Conservation (phyloP, 2,329 filamentous ascomycete genomes). For the Massarina eburnea region DNA sequence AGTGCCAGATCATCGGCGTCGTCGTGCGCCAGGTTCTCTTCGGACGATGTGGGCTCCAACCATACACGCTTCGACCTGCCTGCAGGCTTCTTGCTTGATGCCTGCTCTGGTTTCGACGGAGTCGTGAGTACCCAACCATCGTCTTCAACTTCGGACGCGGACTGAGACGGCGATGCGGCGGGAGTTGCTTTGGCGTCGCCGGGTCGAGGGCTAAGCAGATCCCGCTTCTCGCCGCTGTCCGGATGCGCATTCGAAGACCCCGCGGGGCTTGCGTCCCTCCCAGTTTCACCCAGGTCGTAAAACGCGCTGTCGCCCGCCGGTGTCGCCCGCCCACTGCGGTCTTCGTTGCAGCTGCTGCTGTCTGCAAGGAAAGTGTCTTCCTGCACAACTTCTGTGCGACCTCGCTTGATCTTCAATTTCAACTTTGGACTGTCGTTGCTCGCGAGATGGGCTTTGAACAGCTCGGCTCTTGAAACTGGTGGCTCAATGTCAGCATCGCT, state of each 20-base stretch:
- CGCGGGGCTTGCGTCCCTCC: constrained; percentile 33
- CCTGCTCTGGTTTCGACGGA: constrained; percentile 27
- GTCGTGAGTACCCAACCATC: constrained; percentile 42
- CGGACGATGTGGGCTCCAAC: constrained; percentile 43
- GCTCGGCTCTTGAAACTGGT: constrained; percentile 28
- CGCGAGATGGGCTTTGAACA: constrained; percentile 24
- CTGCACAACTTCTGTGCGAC: constrained; percentile 24
- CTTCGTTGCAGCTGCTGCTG: constrained; percentile 55
- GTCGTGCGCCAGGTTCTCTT: constrained; percentile 32
- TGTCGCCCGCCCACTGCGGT: constrained; percentile 41
- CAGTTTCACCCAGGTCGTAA: constrained; percentile 29
- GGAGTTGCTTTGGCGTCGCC: constrained; percentile 10
- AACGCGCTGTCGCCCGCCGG: constrained; percentile 23
- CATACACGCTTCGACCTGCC: constrained; percentile 38
- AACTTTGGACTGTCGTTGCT: constrained; percentile 37
- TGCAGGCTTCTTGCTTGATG: constrained; percentile 1
- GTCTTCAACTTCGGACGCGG: constrained; percentile 40
- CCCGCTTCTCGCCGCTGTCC: constrained; percentile 23
- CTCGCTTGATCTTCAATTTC: constrained; percentile 47
- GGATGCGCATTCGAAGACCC: background rate
- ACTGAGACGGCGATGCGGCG: constrained; percentile 23
- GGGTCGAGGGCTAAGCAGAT: constrained; percentile 25
- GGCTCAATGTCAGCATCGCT: constrained; percentile 25
- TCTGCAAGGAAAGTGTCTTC: constrained; percentile 57
- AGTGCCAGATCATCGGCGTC: constrained; percentile 36